A percentile compares a stretch with the other conserved stretches of the same genome.
Evolutionary conservation across 2,329 filamentous ascomycete species (phyloP).

Genomic region (Diplocarpon mali): DNA sequence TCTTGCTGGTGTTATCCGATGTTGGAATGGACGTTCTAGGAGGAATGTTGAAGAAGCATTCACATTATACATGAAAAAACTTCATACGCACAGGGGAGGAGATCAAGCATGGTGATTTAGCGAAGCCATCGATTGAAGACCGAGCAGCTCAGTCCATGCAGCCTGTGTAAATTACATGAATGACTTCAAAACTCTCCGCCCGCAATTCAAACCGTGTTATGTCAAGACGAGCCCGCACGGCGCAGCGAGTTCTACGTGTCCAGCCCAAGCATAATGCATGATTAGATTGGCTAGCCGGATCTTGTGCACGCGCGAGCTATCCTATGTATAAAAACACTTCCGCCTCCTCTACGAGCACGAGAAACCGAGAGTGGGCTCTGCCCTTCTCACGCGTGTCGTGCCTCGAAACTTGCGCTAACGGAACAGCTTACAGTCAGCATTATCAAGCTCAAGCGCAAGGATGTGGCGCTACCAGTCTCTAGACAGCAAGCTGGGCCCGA

Average conservation of each 20-base stretch:
- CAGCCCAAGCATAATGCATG: background rate
- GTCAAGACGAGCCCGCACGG: background rate
- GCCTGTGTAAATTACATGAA: constrained; percentile 4
- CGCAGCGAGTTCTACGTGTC: background rate
- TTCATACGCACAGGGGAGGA: background rate
- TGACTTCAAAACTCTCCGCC: background rate
- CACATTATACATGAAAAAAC: background rate
- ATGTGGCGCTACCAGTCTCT: background rate
- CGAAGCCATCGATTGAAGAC: constrained; percentile 1
- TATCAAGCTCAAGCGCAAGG: background rate
- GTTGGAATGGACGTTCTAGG: too few species aligned
- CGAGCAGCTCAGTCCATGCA: background rate
- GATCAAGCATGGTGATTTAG: background rate
- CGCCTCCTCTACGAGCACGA: background rate
- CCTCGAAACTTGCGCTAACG: background rate
- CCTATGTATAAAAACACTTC: background rate
- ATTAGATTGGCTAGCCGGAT: too few species aligned
- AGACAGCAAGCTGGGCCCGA: background rate
- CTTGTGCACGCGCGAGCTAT: background rate
- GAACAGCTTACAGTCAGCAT: background rate
- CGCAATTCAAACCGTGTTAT: background rate
- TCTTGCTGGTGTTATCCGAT: too few species aligned
- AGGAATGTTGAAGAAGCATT: too few species aligned
- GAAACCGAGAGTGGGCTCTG: background rate
- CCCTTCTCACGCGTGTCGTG: background rate